Base-by-base conservation (phyloP, 108 stramenopile genomes). In the Discostella pseudostelligera region DNA sequence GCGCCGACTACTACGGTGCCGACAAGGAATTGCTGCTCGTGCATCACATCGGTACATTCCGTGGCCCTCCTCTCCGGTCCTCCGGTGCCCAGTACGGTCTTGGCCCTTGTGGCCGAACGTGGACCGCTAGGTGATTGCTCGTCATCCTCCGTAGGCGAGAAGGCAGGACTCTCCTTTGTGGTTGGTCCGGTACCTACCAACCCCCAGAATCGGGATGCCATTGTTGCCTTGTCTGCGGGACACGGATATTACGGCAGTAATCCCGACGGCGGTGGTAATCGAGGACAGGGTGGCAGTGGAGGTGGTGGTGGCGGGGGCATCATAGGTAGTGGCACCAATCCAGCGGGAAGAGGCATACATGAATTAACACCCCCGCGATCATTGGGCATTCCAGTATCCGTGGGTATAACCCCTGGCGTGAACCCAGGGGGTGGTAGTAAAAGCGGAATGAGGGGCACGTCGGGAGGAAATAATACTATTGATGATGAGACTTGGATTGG, bases 231-330 rank as follows among this genome's bases (percentile, higher is more conserved):
- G 36, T 83, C 84, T 1, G 72, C 89, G 16, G 80, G 83, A 10
- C 86, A 90, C 59, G 84, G 87, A 69, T 71, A 72, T 53, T 90
- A 93, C 48, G 92, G 87, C 3, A 57, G 58, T 19, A 58, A 57
- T 39, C 49, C 78, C 40, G 79, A 83, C 42, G 85, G 83, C 19
- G 79, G 81, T 3, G 82, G 83, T 37, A 83, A 80, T 39, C 86
- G 90, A 26, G 81, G 78, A 69, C 0, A 39, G 56, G 39, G 45
- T 76, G 32, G n/a, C 47, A 42, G 66, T 56, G 59, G 48, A 22
- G 65, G 54, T 19, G 19, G 39, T 26, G 36, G 46, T 11, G 46
- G 53, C 8, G 72, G 47, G 40, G 71, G 74, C 13, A 48, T 68
- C 22, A 53, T 63, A 21, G 65, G 62, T 7, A 40, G 65, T 24